Conservation (phyloP, 164 flowering plant species). For the Euptelea pleiosperma region DNA sequence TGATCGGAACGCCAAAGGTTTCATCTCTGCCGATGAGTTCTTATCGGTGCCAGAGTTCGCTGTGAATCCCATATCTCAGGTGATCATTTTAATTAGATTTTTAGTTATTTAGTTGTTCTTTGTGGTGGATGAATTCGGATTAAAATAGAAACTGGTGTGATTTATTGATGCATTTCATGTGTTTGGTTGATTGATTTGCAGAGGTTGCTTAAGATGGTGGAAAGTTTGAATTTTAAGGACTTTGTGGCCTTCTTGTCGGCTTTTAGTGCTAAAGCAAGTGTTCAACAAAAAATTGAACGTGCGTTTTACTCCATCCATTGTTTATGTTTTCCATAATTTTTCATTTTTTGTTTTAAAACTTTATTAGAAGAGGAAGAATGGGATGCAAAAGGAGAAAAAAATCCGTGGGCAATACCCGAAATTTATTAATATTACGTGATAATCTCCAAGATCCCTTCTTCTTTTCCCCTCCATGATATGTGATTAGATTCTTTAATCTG, state of each 20-base stretch:
- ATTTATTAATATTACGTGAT: too few relatives aligned
- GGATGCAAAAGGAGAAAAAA: too few relatives aligned
- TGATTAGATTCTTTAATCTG: too few relatives aligned
- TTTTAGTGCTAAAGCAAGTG: constrained; percentile 72
- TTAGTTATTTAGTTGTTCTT: not conserved
- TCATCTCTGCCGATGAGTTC: constrained; percentile 89
- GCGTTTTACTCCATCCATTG: not conserved
- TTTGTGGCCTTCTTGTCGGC: constrained; percentile 91
- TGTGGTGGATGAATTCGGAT: not conserved
- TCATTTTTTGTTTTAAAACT: too few relatives aligned
- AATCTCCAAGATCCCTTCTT: too few relatives aligned
- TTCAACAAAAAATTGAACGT: constrained; percentile 70
- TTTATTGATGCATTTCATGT: not conserved
- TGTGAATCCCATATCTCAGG: constrained; percentile 90
- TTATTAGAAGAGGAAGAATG: too few relatives aligned
- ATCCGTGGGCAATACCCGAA: too few relatives aligned
- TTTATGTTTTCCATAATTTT: too few relatives aligned
- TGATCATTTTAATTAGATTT: constrained; percentile 5
- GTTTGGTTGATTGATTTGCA: constrained; percentile 28
- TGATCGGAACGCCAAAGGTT: constrained; percentile 82
- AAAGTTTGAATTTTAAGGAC: constrained; percentile 92
- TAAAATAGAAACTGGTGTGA: too few relatives aligned
- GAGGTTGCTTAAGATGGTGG: constrained; percentile 91
- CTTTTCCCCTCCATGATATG: too few relatives aligned
- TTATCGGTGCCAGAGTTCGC: constrained; percentile 92